phyloP scores from a whole-genome alignment of 2,329 filamentous ascomycete species.

The Aspergillus sp. region DNA sequence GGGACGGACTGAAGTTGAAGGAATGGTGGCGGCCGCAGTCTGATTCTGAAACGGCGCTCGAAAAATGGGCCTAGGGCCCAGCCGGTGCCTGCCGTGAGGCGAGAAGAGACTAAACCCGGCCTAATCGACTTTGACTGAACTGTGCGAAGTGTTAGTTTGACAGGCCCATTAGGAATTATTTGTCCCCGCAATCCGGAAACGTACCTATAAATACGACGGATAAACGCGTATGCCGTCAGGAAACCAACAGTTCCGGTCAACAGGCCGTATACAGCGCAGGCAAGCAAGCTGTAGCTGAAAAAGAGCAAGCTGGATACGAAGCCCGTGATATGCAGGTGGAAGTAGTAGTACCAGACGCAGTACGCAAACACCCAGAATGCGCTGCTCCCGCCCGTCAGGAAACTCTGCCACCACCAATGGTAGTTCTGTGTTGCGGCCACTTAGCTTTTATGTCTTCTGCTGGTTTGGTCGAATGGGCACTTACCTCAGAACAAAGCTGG shows the following conservation, averaged over 20 bases:
- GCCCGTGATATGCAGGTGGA: slow-evolving; percentile 78
- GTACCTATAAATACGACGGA: slow-evolving; percentile 80
- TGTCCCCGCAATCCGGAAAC: slow-evolving; percentile 41
- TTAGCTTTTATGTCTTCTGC: slow-evolving; percentile 9
- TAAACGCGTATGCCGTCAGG: slow-evolving; percentile 80
- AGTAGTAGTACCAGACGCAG: slow-evolving; percentile 81
- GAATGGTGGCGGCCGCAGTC: neutral
- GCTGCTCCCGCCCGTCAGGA: slow-evolving; percentile 76
- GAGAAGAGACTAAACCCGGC: neutral
- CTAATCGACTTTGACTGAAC: slow-evolving; percentile 42
- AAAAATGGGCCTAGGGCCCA: neutral
- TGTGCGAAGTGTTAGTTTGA: slow-evolving; percentile 21
- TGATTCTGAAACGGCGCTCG: neutral
- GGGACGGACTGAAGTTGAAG: neutral
- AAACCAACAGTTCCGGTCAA: slow-evolving; percentile 85
- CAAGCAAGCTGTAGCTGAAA: slow-evolving; percentile 82
- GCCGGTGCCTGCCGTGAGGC: neutral
- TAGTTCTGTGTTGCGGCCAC: slow-evolving; percentile 62
- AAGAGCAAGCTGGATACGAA: slow-evolving; percentile 80
- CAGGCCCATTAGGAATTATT: neutral
- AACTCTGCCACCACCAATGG: slow-evolving; percentile 92
- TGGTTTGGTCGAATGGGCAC: slow-evolving; percentile 18
- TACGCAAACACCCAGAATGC: slow-evolving; percentile 82
- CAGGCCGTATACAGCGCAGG: slow-evolving; percentile 79
- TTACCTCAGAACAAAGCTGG: slow-evolving; percentile 75